Evolutionary conservation across 139 green algal species (phyloP), one percentile per base, ranked within the genome.

Genomic region (Desmodesmus armatus): DNA sequence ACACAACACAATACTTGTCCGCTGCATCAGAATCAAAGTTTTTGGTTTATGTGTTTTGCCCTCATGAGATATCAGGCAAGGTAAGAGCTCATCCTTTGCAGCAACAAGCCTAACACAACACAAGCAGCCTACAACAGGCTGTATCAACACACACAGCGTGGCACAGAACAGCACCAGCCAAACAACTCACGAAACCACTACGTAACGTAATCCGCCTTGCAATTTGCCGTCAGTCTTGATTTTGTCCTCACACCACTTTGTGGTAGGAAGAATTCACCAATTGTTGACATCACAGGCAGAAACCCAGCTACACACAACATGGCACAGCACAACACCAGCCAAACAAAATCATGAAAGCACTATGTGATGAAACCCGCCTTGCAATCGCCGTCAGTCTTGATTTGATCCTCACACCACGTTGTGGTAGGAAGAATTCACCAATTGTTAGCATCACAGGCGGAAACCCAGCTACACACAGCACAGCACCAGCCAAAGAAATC

Each of bases 21-120:
- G 37, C 3, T 51, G 83, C 76, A 81, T 89, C 85, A 89, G 85
- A 78, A 89, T 89, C 85, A 89, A 89, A 89, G 85, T 89, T 89
- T 89, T 89, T 89, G 85, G 85, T 86, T 83, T 69, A 58, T 41
- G 53, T 74, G 76, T 82, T 72, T 85, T 78, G 85, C 85, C 55
- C 58, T 81, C 85, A 89, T 3, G 29, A 44, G 19, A 35, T 44
- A 41, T 85, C 79, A 43, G 55, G 79, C 63, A 85, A 85, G 40
- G 31, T 1, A 25, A 37, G 4, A 53, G 33, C 29, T 85, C 79
- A 85, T 85, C 79, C 63, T 55, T 71, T 82, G 76, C 55, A 72
- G 55, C 76, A 82, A 37, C 74, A 60, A 23, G 27, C 1, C 25
- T 33, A 81, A 51, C 23, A 70, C 49, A 47, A 2, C 13, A 29